Percentiles rank a stretch among this genome's conserved stretches.
phyloP scores from a whole-genome alignment of 1,284 basidiomycete genomes.

The Pseudozyma pruni region DNA sequence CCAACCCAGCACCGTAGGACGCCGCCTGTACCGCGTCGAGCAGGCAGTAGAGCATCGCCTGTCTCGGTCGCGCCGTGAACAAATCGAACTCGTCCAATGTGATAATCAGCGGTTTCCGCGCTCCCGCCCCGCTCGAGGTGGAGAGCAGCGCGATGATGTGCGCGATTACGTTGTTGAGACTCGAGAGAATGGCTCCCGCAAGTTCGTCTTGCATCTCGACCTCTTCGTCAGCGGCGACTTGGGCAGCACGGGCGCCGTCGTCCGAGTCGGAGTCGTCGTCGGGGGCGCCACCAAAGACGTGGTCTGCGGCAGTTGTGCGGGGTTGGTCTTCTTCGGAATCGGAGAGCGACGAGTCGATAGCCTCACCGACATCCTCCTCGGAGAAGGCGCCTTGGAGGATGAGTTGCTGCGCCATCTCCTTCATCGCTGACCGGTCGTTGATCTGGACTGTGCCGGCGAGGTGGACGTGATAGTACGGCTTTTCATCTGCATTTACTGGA shows the following conservation, averaged over 20 bases:
- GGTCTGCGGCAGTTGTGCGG: conserved; percentile 4
- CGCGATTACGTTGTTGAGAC: conserved; percentile 51
- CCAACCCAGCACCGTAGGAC: conserved; percentile 59
- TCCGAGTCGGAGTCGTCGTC: conserved; percentile 27
- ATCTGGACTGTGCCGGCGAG: conserved; percentile 54
- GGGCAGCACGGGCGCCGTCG: background rate
- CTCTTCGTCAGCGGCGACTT: conserved; percentile 14
- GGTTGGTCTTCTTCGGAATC: conserved; percentile 17
- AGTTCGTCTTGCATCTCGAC: conserved; percentile 44
- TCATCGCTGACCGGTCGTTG: conserved; percentile 59
- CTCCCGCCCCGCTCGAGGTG: background rate
- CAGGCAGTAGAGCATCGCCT: conserved; percentile 66
- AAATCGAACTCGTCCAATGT: conserved; percentile 63
- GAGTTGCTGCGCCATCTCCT: conserved; percentile 64
- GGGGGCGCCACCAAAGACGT: conserved; percentile 36
- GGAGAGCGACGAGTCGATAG: conserved; percentile 3
- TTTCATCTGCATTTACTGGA: background rate
- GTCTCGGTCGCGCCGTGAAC: conserved; percentile 56
- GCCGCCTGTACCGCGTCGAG: conserved; percentile 65
- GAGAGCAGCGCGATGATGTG: conserved; percentile 63
- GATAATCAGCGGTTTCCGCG: conserved; percentile 57
- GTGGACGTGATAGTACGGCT: conserved; percentile 49
- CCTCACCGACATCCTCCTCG: conserved; percentile 32
- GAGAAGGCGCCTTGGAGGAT: conserved; percentile 58
- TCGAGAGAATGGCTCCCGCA: conserved; percentile 33